A percentile compares a stretch with the other conserved stretches of the same genome.
Evolutionary conservation across 352 stramenopile genomes (phyloP).

Genomic region (Elongisporangium undulatum): DNA sequence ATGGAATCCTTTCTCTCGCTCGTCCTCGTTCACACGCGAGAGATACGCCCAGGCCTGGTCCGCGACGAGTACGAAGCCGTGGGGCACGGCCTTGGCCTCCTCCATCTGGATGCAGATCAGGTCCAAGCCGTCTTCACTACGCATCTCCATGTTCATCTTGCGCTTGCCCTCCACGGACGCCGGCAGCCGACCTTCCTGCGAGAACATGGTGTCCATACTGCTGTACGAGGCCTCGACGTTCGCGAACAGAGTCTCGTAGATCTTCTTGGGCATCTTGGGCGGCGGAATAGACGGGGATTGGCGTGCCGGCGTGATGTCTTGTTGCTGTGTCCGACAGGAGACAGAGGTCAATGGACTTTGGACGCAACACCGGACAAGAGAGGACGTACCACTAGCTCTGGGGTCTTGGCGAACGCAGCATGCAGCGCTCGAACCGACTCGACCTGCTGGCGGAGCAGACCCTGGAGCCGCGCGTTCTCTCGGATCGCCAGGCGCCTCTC

Average conservation of each 20-base stretch:
- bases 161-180: constrained; percentile 16
- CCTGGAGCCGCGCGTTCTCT: constrained; percentile 41
- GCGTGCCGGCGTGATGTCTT: constrained; percentile 8
- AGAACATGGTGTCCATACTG: constrained; percentile 22
- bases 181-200: constrained; percentile 18
- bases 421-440: constrained; percentile 32
- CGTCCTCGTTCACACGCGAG: constrained; percentile 9
- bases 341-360: constrained; percentile 1
- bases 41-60: constrained; percentile 34
- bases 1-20: constrained; percentile 20
- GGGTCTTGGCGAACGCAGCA: constrained; percentile 23
- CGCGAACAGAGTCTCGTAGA: constrained; percentile 34
- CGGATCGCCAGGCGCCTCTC: constrained; percentile 34
- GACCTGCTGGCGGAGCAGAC: constrained; percentile 37
- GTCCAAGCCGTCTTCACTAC: constrained; percentile 19
- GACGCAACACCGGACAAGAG: neutral
- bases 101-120: constrained; percentile 42
- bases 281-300: neutral
- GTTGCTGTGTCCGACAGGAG: constrained; percentile 13
- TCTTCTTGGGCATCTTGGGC: constrained; percentile 13
- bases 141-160: constrained; percentile 48
- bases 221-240: constrained; percentile 28
- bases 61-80: constrained; percentile 20
- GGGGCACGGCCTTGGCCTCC: constrained; percentile 29
- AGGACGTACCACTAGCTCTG: constrained; percentile 17